These are phyloP conservation scores for Lolium multiflorum DNA, from an alignment of 176 grass and related monocot species.

Conservation along the genomic window DNA sequence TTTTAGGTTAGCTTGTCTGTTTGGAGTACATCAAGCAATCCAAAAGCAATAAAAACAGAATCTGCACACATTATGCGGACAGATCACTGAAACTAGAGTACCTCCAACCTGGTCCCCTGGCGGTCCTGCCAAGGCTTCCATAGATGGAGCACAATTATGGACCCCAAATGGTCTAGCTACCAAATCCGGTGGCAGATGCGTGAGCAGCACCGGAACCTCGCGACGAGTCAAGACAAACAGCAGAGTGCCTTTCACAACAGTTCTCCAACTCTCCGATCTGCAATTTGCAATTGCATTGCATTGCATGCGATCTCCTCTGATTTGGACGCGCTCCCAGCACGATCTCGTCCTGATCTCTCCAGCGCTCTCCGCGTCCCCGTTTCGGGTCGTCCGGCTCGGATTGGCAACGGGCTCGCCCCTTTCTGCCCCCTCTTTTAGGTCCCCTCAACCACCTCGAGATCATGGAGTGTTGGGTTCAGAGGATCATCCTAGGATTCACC, in stretches of 20 bases:
- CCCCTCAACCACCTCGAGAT: constrained; percentile 13
- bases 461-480: constrained; percentile 17
- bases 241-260: not conserved
- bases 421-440: constrained; percentile 44
- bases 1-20: not conserved
- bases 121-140: constrained; percentile 31
- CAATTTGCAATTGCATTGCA: not conserved
- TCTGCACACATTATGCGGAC: not conserved
- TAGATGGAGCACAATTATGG: constrained; percentile 37
- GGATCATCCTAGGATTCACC: constrained; percentile 23
- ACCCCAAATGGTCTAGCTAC: constrained; percentile 22
- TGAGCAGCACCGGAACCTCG: constrained; percentile 25
- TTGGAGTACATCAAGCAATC: too few species aligned
- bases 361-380: not conserved
- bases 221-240: constrained; percentile 32
- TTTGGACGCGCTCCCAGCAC: constrained; percentile 46
- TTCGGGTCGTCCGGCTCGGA: constrained; percentile 36
- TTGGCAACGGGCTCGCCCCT: constrained; percentile 42
- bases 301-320: constrained; percentile 43
- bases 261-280: not conserved
- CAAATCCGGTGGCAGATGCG: not conserved
- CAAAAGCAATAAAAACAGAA: not conserved
- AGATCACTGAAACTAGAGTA: not conserved
- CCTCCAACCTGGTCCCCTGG: constrained; percentile 31
- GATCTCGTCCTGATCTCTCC: constrained; percentile 53